Conservation (phyloP, 257 asterid genomes). For the Solanum arcanum region DNA sequence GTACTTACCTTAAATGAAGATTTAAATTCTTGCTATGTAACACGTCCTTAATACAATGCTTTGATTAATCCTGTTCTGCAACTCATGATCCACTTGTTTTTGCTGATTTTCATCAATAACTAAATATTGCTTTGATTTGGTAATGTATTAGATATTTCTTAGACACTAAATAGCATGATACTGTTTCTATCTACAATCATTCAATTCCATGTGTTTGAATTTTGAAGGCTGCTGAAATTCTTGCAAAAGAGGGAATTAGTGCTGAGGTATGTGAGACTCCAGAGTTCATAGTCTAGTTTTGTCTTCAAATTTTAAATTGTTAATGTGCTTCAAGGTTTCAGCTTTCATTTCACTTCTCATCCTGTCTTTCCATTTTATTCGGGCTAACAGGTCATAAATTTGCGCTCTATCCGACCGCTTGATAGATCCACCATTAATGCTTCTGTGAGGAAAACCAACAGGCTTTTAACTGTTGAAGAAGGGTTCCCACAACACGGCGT, state of each 20-base stretch:
- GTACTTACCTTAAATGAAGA: not conserved
- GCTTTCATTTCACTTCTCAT: not conserved
- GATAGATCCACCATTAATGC: slow-evolving; percentile 60
- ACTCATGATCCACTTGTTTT: not conserved
- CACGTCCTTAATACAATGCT: not conserved
- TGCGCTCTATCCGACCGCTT: slow-evolving; percentile 74
- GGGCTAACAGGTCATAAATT: slow-evolving; percentile 53
- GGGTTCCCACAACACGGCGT: slow-evolving; percentile 89
- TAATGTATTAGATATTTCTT: not conserved
- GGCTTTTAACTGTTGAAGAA: slow-evolving; percentile 82
- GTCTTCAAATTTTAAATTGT: not conserved
- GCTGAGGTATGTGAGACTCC: slow-evolving; percentile 51
- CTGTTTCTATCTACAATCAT: not conserved
- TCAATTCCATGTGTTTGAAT: not conserved
- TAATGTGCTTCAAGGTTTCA: not conserved
- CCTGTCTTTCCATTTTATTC: not conserved
- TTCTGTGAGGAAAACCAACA: slow-evolving; percentile 74
- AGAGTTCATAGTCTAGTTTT: not conserved
- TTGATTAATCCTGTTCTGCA: not conserved
- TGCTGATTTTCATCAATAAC: not conserved
- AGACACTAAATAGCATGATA: not conserved
- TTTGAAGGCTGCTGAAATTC: slow-evolving; percentile 78
- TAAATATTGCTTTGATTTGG: not conserved
- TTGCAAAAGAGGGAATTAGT: slow-evolving; percentile 66
- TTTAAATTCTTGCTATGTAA: not conserved